Percentiles rank a stretch among this genome's conserved stretches.
Conservation (phyloP, 345 rosid species). For the Noccaea caerulescens region DNA sequence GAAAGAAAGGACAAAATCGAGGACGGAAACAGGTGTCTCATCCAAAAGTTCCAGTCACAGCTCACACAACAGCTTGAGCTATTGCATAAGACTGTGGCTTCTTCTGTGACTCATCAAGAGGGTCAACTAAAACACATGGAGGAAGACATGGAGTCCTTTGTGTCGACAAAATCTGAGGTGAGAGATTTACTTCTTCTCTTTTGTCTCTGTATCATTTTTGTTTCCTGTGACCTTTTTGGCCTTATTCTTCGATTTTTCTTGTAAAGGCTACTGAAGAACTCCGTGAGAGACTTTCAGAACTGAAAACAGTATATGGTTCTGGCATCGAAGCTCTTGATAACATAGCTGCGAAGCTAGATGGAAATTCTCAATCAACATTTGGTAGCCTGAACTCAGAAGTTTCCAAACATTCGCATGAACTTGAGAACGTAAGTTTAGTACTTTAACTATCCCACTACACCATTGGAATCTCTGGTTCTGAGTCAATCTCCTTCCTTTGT, state of each 20-base stretch:
- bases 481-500: slow-evolving; percentile 30
- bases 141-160: slow-evolving; percentile 94
- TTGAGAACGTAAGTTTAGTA: slow-evolving; percentile 69
- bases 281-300: slow-evolving; percentile 66
- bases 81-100: slow-evolving; percentile 85
- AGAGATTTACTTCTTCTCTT: not conserved
- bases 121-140: slow-evolving; percentile 89
- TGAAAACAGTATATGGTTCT: slow-evolving; percentile 69
- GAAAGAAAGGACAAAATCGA: slow-evolving; percentile 95
- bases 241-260: slow-evolving; percentile 37
- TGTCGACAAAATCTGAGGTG: slow-evolving; percentile 83
- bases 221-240: slow-evolving; percentile 10
- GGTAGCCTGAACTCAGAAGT: slow-evolving; percentile 78
- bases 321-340: slow-evolving; percentile 79
- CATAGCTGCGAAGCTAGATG: slow-evolving; percentile 82
- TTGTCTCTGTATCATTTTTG: not conserved
- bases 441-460: not conserved
- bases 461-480: slow-evolving; percentile 23
- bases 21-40: slow-evolving; percentile 74
- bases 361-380: slow-evolving; percentile 77
- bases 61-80: slow-evolving; percentile 82
- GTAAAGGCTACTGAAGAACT: slow-evolving; percentile 87
- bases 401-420: slow-evolving; percentile 75
- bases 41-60: slow-evolving; percentile 79
- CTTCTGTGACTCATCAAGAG: slow-evolving; percentile 89